phyloP scores from a whole-genome alignment of 208 protist genomes.

The Tritrichomonas musculus region DNA sequence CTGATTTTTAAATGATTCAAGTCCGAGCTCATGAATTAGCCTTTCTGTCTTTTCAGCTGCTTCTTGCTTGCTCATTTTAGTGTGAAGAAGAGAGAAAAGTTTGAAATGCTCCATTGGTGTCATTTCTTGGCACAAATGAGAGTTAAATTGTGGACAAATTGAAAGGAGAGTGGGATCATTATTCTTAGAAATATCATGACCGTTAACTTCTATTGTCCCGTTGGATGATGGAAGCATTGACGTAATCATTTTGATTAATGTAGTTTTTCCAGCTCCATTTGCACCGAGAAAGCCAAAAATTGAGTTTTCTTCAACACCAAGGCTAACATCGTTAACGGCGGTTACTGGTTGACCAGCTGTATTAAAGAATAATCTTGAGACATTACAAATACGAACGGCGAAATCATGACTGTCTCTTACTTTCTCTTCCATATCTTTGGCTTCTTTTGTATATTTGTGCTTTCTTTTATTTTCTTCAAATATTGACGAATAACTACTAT shows the following conservation, averaged over 20 bases:
- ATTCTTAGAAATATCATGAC: background rate
- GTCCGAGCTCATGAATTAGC: background rate
- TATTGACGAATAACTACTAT: background rate
- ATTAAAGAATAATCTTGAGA: constrained; percentile 1
- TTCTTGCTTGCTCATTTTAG: background rate
- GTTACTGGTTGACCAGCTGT: background rate
- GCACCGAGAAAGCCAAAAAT: constrained; percentile 33
- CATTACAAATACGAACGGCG: background rate
- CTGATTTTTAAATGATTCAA: background rate
- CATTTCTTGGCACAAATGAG: background rate
- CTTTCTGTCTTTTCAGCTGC: background rate
- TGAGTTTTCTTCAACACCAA: background rate
- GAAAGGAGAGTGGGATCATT: background rate
- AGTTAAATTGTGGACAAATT: constrained; percentile 23
- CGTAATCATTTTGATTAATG: constrained; percentile 33
- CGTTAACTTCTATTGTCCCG: constrained; percentile 26
- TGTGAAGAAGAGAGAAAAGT: background rate
- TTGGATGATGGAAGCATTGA: background rate
- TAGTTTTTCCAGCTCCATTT: constrained; percentile 43
- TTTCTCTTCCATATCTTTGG: background rate
- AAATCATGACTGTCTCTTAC: background rate
- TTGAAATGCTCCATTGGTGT: background rate
- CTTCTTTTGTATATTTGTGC: background rate
- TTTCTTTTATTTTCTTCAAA: background rate
- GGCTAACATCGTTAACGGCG: background rate